Conservation (phyloP, 129 eudicot species). For the Lactuca saligna region DNA sequence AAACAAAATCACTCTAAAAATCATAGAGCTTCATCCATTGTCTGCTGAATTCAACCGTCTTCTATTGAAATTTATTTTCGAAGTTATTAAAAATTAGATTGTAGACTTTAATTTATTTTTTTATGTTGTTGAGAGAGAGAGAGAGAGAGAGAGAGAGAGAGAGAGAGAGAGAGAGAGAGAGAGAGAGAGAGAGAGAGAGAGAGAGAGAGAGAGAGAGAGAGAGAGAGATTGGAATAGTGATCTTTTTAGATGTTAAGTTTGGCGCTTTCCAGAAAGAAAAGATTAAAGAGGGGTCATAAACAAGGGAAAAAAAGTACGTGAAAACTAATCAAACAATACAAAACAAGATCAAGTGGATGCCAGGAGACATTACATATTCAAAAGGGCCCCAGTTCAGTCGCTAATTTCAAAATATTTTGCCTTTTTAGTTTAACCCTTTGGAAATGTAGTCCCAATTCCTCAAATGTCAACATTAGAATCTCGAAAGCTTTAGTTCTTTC, state of each 20-base stretch:
- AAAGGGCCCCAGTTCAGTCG: conserved; percentile 26
- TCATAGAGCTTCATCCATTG: too few relatives aligned
- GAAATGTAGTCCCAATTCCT: conserved; percentile 27
- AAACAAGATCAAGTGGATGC: conserved; percentile 37
- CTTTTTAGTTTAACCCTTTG: conserved; percentile 31
- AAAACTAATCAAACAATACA: conserved; percentile 31
- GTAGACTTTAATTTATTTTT: too few relatives aligned
- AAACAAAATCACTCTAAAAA: too few relatives aligned
- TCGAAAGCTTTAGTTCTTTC: conserved; percentile 13
- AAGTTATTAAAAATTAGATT: too few relatives aligned
- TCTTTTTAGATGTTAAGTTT: conserved; percentile 27
- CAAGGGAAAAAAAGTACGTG: conserved; percentile 14
- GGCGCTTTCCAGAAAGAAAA: conserved; percentile 32
- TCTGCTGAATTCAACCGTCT: too few relatives aligned
- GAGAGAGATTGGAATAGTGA: conserved; percentile 13
- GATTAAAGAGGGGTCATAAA: conserved; percentile 25
- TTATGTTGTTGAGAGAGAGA: too few relatives aligned
- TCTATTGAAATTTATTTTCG: too few relatives aligned
- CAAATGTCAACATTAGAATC: conserved; percentile 28
- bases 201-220: too few relatives aligned
- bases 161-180: too few relatives aligned
- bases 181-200: too few relatives aligned
- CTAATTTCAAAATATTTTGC: conserved; percentile 29
- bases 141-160: too few relatives aligned
- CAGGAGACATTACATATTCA: conserved; percentile 34